Base-by-base conservation (phyloP, 2,329 filamentous ascomycete genomes). In the Chaetomium olivaceum region DNA sequence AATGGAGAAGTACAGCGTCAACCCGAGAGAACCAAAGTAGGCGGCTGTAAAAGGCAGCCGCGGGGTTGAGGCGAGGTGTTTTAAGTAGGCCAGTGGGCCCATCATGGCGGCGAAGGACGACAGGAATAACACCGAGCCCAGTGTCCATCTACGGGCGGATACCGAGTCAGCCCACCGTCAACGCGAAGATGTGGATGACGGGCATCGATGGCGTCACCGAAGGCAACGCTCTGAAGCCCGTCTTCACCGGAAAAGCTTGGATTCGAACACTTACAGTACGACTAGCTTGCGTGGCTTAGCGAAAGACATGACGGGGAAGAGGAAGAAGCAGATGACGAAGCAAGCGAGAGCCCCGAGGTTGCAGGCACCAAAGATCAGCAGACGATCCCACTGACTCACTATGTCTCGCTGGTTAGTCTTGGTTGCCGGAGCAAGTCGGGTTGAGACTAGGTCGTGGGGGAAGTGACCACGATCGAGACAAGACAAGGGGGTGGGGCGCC, bases 341-440 rank as follows among this genome's bases (percentile, higher is more conserved):
- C 96, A 94, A 71, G 91, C 92, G 70, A 92, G 83, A 69, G 95
- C 93, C 68, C 90, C 93, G 73, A 97, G 79, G 79, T 97, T 96
- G 82, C 94, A 96, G 75, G 89, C 92, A 70, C 87, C 89, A 79
- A 99, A 99, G 74, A 98, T 87, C 77, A 99, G 84, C 76, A 98
- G 82, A 65, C 94, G 91, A 80, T 99, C 95, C 95, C 94, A 98
- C 81, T 94, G 88, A 81, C 92, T 97, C 82, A 99, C 95, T 98
- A 33, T 59, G 80, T 75, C 74, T 70, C 66, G 51, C 68, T 67
- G 70, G 70, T 75, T 74, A 73, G 77, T 76, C 69, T 74, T 73
- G 70, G 68, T 73, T 64, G 51, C 66, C 36, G 12, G 7, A 33
- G 29, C 61, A 27, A 51, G 27, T 25, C 54, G 21, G 27, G n/a